Percentiles rank a stretch among this genome's conserved stretches.
Evolutionary conservation across 208 protist genomes (phyloP).

Genomic region (Strigomonas culicis): DNA sequence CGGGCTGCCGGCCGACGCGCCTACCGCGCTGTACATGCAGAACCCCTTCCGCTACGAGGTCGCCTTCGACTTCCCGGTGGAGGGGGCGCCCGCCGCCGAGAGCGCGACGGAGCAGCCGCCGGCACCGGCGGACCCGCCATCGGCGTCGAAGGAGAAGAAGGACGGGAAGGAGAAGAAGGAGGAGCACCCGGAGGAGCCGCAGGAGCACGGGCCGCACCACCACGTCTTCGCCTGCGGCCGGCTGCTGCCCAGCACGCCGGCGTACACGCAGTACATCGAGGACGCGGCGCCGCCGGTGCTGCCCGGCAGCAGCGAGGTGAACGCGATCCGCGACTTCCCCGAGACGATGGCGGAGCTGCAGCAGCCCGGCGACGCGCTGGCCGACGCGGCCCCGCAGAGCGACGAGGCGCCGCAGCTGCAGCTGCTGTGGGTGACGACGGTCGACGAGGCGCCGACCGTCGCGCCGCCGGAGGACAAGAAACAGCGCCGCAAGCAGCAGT

Average conservation of each 20-base stretch:
- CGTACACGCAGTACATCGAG: conserved; percentile 63
- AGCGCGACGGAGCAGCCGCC: neutral
- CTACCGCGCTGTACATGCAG: conserved; percentile 32
- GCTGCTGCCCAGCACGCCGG: conserved; percentile 37
- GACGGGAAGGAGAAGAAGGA: neutral
- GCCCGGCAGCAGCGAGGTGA: conserved; percentile 33
- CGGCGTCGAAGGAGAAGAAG: neutral
- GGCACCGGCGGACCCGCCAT: neutral
- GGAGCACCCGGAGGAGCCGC: neutral
- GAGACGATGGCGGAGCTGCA: conserved; percentile 8
- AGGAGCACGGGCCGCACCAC: neutral
- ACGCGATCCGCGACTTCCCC: conserved; percentile 56
- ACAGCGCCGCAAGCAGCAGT: neutral
- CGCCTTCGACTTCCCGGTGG: neutral
- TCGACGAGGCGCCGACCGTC: conserved; percentile 2
- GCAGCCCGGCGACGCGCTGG: neutral
- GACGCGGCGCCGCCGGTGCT: conserved; percentile 34
- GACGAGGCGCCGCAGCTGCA: neutral
- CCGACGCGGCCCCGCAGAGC: neutral
- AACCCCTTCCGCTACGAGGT: conserved; percentile 65
- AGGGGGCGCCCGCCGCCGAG: neutral
- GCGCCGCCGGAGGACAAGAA: conserved; percentile 26
- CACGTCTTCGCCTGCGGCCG: conserved; percentile 50
- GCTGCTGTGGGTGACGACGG: conserved; percentile 35
- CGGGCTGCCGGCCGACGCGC: conserved; percentile 11